Evolutionary conservation across 2,329 filamentous ascomycete genomes (phyloP).

Genomic region (Talaromyces sp.): DNA sequence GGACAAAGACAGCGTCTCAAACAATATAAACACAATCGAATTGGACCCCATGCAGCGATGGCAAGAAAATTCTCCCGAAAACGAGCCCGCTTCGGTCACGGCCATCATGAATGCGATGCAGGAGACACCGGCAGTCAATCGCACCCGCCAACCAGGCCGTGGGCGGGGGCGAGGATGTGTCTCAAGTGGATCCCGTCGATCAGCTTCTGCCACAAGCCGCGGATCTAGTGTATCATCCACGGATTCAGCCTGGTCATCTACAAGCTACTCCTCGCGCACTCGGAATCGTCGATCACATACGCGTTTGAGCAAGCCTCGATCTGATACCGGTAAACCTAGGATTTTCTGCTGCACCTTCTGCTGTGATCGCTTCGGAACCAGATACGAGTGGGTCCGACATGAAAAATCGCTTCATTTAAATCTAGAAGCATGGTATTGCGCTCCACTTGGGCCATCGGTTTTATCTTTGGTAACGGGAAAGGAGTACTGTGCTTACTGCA

Average conservation of each 20-base stretch:
- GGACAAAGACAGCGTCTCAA: neutral
- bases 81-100: conserved; percentile 45
- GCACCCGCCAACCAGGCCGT: neutral
- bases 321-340: neutral
- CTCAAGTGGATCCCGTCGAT: neutral
- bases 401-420: conserved; percentile 13
- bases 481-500: conserved; percentile 40
- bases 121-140: neutral
- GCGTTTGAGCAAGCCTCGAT: neutral
- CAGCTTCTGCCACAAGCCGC: conserved; percentile 5
- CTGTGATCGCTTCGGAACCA: conserved; percentile 12
- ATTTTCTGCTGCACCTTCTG: conserved; percentile 18
- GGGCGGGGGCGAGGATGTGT: neutral
- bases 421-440: conserved; percentile 15
- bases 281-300: conserved; percentile 5
- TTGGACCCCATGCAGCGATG: conserved; percentile 49
- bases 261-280: conserved; percentile 20
- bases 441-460: conserved; percentile 4
- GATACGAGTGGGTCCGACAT: conserved; percentile 16
- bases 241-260: conserved; percentile 10
- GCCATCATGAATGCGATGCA: conserved; percentile 42
- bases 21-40: neutral
- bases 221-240: conserved; percentile 17
- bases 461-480: neutral
- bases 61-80: conserved; percentile 47